Conservation (phyloP, 208 protist genomes). For the Leptomonas seymouri region DNA sequence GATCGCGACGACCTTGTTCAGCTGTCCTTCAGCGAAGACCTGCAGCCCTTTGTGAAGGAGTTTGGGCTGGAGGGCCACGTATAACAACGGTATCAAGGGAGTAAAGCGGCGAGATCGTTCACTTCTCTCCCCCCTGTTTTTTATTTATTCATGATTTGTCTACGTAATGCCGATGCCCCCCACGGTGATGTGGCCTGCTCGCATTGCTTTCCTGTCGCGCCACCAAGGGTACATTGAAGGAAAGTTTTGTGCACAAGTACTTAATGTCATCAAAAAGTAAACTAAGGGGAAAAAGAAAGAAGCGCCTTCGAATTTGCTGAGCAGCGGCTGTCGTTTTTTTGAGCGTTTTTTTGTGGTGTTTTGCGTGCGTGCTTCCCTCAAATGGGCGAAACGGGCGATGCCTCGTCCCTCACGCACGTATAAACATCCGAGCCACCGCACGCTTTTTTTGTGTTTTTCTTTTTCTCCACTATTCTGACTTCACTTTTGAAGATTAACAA, state of each 20-base stretch:
- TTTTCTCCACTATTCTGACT: too few species aligned
- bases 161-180: too few species aligned
- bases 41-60: conserved; percentile 74
- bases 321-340: background rate
- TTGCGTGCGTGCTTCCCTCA: too few species aligned
- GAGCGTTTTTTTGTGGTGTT: conserved; percentile 2
- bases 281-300: background rate
- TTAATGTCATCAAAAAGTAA: background rate
- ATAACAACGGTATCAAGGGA: conserved; percentile 19
- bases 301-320: background rate
- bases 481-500: too few species aligned
- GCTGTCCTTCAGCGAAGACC: conserved; percentile 56
- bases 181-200: too few species aligned
- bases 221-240: background rate
- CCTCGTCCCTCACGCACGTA: too few species aligned
- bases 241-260: background rate
- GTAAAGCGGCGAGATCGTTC: background rate
- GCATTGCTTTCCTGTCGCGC: too few species aligned
- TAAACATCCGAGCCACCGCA: too few species aligned
- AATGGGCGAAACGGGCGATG: too few species aligned
- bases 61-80: conserved; percentile 77
- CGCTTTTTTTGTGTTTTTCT: too few species aligned
- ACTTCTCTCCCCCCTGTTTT: background rate
- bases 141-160: background rate
- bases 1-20: conserved; percentile 83